phyloP scores from a whole-genome alignment of 2,329 filamentous ascomycete genomes.

The Penicillium sp. region DNA sequence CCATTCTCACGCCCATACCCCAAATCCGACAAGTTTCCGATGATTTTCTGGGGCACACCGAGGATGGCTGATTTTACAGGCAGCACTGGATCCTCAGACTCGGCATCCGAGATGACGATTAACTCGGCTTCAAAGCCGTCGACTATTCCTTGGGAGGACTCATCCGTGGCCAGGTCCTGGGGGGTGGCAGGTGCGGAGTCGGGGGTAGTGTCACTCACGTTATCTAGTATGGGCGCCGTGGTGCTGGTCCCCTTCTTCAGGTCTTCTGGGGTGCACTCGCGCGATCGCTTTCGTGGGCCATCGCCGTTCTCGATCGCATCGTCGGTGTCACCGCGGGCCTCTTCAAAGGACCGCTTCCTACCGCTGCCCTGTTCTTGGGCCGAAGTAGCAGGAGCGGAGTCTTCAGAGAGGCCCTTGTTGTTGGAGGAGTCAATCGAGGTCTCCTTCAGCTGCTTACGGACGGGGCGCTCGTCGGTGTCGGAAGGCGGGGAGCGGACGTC shows the following conservation, averaged over 20 bases:
- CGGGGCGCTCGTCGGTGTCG: conserved; percentile 54
- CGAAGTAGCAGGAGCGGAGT: conserved; percentile 7
- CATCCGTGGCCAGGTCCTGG: conserved; percentile 8
- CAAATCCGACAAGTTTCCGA: neutral
- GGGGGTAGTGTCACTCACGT: conserved; percentile 1
- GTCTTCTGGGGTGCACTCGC: conserved; percentile 38
- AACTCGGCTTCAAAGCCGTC: neutral
- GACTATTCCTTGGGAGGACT: conserved; percentile 2
- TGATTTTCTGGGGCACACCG: neutral
- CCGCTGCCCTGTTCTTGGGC: conserved; percentile 27
- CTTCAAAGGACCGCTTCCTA: conserved; percentile 41
- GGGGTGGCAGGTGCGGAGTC: conserved; percentile 4
- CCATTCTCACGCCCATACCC: neutral
- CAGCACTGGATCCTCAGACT: neutral
- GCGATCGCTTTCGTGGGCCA: conserved; percentile 46
- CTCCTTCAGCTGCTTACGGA: conserved; percentile 63
- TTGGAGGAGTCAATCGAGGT: conserved; percentile 56
- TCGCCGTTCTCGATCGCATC: conserved; percentile 33
- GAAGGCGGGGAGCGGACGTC: conserved; percentile 34
- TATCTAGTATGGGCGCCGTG: neutral
- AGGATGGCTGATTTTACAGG: neutral
- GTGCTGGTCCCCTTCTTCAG: conserved; percentile 7
- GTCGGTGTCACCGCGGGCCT: conserved; percentile 31
- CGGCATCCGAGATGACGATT: neutral
- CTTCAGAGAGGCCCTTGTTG: conserved; percentile 3